Base-by-base conservation (phyloP, 139 green algal genomes). In the Coelastrella sp. region DNA sequence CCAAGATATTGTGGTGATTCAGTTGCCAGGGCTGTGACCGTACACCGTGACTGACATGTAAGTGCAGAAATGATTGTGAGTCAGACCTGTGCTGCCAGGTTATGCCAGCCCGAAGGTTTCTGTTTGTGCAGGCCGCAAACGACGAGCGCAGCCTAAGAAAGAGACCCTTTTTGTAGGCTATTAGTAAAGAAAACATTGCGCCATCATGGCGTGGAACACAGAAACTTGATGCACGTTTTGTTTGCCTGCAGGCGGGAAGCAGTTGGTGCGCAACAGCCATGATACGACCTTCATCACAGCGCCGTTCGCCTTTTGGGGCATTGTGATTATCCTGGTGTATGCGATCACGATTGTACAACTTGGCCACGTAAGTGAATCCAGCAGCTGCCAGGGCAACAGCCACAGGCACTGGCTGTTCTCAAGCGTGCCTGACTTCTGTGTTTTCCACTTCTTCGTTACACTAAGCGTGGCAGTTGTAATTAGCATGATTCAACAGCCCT, bases 211-310 rank as follows among this genome's bases (percentile, higher is more conserved):
- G 10, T 71, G 8, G 61, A 71, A 71, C 10, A 13, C 61, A 71
- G 61, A 10, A 71, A 19, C 61, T 71, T 71, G 8, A 71, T 19
- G 61, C 8, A 13, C 61, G 10, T 82, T 59, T 60, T 59, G 65
- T 82, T 7, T 17, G 4, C 19, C 23, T 66, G 84, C 75, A 91
- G 91, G 91, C 71, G 86, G 87, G 84, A 89, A 89, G 84, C 76
- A 74, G 68, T 80, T 93, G 88, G 71, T 91, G 22, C 88, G 84
- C 47, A 91, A 92, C 85, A 92, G 84, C 84, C 83, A 80, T 58
- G 91, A 93, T 56, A 79, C 71, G 20, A 19, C 77, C 13, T 83
- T 80, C 59, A 66, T 93, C 59, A 60, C 80, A n/a, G 85, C 88
- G 17, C 91, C 91, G 5, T 90, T 92, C 32, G 59, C 89, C 11